Evolutionary conservation across 176 grass and related monocot genomes (phyloP), one percentile per base, ranked within the genome.

Genomic region (Areca catechu): DNA sequence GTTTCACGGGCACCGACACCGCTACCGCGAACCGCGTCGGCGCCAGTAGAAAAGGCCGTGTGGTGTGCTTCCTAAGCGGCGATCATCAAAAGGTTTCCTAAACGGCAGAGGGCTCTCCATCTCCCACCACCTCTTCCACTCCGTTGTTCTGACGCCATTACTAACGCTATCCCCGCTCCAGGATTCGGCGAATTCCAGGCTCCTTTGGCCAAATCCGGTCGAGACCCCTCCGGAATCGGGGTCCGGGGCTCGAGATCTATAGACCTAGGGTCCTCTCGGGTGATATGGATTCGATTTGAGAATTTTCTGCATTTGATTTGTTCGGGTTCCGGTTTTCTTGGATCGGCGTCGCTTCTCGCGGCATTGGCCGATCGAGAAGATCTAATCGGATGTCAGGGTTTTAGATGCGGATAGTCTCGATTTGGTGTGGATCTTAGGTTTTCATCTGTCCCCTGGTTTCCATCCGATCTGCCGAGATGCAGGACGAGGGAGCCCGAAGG

Each of bases 261-360:
- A 50, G 20, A 47, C 62, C 22, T 4, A 62, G 17, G 16, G 4
- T 49, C 50, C 22, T 24, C 5, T 7, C 37, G 64, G 15, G 25
- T 24, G 65, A 64, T 77, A 65, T 65, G 3, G 51, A 1, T 20
- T n/a, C 28, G 21, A 51, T 48, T 72, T 47, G 61, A 52, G 43
- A 62, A 10, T 55, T 67, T 49, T 25, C 17, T 25, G 53, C 5
- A 22, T 34, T 43, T 43, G 34, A 43, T 43, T 43, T 22, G 3
- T 71, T 79, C 61, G 80, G 73, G 59, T 63, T 84, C 70, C 73
- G 75, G 24, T 80, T 80, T 61, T 79, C 85, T 54, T 82, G 34
- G 34, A 43, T 43, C 34, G 34, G 34, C 34, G 34, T 43, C 34
- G 34, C 9, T 34, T 9, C 30, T 34, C 30, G 7, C 4, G 34